Conservation (phyloP, 2,329 filamentous ascomycete species). For the Diaporthe humulicola region DNA sequence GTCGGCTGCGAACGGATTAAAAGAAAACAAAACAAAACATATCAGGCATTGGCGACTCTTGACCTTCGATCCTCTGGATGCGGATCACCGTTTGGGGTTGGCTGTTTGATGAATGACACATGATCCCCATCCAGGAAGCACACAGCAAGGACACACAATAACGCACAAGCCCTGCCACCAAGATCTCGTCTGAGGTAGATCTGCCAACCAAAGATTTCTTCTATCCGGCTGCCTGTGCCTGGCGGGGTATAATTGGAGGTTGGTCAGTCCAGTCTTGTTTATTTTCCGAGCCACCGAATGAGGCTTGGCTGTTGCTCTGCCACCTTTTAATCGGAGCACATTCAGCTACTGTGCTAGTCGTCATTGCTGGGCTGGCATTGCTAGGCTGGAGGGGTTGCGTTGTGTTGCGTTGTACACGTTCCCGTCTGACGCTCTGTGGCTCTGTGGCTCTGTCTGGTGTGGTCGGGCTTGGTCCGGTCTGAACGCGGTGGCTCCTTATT, state of each 20-base stretch:
- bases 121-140: conserved; percentile 25
- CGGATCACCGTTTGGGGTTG: conserved; percentile 17
- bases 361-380: background rate
- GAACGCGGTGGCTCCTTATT: conserved; percentile 38
- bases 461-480: conserved; percentile 11
- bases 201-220: background rate
- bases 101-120: conserved; percentile 18
- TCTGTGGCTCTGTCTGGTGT: too few relatives aligned
- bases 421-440: conserved; percentile 20
- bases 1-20: background rate
- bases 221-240: conserved; percentile 19
- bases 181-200: conserved; percentile 18
- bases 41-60: background rate
- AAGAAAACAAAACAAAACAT: background rate
- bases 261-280: background rate
- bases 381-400: background rate
- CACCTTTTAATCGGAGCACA: conserved; percentile 23
- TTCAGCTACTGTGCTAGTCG: background rate
- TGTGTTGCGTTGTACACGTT: conserved; percentile 12
- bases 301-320: conserved; percentile 26
- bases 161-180: conserved; percentile 16
- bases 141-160: background rate
- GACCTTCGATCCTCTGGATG: conserved; percentile 3
- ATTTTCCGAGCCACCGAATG: conserved; percentile 14
- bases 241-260: conserved; percentile 10